These are phyloP conservation scores for Mrakia gelida DNA, from an alignment of 768 basidiomycete species.

Conservation along the genomic window DNA sequence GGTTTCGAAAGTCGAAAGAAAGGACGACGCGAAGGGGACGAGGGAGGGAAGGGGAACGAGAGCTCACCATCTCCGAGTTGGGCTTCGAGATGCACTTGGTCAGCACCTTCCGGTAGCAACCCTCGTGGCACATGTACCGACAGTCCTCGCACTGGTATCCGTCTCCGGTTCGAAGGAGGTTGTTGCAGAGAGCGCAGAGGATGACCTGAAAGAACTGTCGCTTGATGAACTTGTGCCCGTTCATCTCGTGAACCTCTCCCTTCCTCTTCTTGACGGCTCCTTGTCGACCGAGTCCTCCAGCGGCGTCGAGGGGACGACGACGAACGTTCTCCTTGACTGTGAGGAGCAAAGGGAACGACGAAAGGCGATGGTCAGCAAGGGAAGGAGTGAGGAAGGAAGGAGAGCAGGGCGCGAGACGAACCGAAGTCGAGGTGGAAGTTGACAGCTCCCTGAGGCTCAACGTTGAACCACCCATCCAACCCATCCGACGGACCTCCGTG, in stretches of 20 bases:
- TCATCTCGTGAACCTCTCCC: slow-evolving; percentile 98
- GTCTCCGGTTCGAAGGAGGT: slow-evolving; percentile 91
- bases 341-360: neutral
- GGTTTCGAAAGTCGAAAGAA: too few relatives aligned
- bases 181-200: slow-evolving; percentile 94
- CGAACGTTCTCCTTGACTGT: slow-evolving; percentile 96
- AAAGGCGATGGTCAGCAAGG: too few relatives aligned
- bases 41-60: neutral
- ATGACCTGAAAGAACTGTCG: slow-evolving; percentile 98
- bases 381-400: neutral
- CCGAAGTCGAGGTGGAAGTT: slow-evolving; percentile 84
- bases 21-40: neutral
- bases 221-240: slow-evolving; percentile 96
- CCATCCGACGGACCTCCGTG: slow-evolving; percentile 54
- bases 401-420: slow-evolving; percentile 50
- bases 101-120: slow-evolving; percentile 97
- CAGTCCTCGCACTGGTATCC: slow-evolving; percentile 99
- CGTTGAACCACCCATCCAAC: slow-evolving; percentile 93
- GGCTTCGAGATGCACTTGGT: slow-evolving; percentile 99
- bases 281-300: slow-evolving; percentile 90
- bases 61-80: slow-evolving; percentile 73
- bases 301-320: slow-evolving; percentile 84
- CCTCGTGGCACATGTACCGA: slow-evolving; percentile 97
- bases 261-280: slow-evolving; percentile 97
- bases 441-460: slow-evolving; percentile 95